Percentiles rank a stretch among this genome's conserved stretches.
phyloP scores from a whole-genome alignment of 306 rosid species.

The Cyclanthera cordifolia region DNA sequence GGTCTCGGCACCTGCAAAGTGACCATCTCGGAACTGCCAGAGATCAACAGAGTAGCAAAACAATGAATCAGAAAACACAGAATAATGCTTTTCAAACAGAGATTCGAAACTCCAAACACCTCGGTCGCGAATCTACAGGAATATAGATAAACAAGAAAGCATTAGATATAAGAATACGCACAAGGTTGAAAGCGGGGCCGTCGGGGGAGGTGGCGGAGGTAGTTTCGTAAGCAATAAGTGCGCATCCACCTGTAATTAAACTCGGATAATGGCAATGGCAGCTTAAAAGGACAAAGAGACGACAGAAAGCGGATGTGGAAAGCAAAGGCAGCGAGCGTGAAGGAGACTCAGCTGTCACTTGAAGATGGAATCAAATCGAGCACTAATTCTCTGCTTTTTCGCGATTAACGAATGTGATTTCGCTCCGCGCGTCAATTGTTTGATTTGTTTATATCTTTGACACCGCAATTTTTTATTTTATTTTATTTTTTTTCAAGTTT shows the following conservation, averaged over 20 bases:
- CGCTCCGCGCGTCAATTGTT: background rate
- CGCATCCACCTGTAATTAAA: background rate
- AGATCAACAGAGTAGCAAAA: background rate
- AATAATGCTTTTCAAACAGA: background rate
- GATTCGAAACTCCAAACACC: background rate
- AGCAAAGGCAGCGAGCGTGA: background rate
- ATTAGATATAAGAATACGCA: background rate
- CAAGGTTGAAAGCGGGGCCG: background rate
- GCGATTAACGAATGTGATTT: background rate
- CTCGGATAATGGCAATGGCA: background rate
- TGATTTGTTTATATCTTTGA: background rate
- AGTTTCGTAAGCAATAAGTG: background rate
- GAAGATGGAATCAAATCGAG: background rate
- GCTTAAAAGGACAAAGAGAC: conserved; percentile 1
- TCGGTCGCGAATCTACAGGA: background rate
- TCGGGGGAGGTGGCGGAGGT: background rate
- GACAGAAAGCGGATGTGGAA: conserved; percentile 8
- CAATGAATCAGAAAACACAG: background rate
- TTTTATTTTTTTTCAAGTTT: too few relatives aligned
- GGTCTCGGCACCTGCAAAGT: background rate
- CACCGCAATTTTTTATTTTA: too few relatives aligned
- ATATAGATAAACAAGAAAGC: background rate
- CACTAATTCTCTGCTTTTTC: background rate
- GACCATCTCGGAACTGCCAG: conserved; percentile 3
- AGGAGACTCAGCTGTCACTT: conserved; percentile 1